Evolutionary conservation across 768 basidiomycete genomes (phyloP), one percentile per base, ranked within the genome.

Genomic region (Phylloporus arenicola): DNA sequence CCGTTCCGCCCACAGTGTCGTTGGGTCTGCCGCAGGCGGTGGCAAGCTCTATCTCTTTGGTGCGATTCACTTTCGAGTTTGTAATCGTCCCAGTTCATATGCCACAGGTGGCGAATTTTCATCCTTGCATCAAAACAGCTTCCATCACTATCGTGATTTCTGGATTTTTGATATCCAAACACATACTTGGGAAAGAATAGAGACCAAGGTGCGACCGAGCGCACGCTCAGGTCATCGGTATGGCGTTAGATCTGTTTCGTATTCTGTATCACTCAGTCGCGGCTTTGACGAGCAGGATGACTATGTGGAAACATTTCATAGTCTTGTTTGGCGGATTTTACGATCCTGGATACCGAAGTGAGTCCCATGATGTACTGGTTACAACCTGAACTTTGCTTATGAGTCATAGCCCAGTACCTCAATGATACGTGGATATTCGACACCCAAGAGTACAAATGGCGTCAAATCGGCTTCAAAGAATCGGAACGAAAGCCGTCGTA

Each of bases 251-350:
- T 22, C 5, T 29, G 13, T 13, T 9, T 16, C 3, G 6, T 7
- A 30, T 14, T 11, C 24, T 1, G 7, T 19, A 6, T 42, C 20
- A n/a, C 48, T 49, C 6, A 50, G 1, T 10, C 11, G 20, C 9
- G 4, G 5, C 16, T 31, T 40, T 20, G 38, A 16, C 16, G 13
- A n/a, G 24, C 43, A 88, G 88, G 31, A 92, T 93, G 89, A 86
- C 86, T 0, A 71, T 87, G 39, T 95, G 88, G 88, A 95, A 94
- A 62, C 86, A 94, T 46, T 82, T 77, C 48, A 79, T 94, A 24
- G 76, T 94, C 33, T 73, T 95, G 0, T 96, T 94, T 61, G 93
- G 92, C 5, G 92, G 92, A 1, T 94, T 94, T 64, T 86, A 89
- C 55, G 91, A 94, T 62, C 86, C 88, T 2, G 92, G 92, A 2